Base-by-base conservation (phyloP, 257 asterid genomes). In the Ajuga chamaepitys region DNA sequence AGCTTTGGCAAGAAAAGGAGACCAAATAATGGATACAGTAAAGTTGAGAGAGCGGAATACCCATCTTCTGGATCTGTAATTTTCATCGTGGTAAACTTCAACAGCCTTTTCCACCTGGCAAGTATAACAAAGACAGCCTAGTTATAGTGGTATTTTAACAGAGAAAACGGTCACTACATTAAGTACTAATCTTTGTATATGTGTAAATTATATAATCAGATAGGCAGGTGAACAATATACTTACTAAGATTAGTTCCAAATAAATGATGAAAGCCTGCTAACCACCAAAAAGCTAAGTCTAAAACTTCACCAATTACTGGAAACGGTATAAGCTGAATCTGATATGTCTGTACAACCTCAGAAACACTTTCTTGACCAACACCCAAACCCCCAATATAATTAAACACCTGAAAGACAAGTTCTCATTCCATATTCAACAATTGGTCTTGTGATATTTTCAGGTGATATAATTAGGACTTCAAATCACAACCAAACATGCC, bases 1-100 rank as follows among this genome's bases (percentile, higher is more conserved):
- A 7, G 96, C 95, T 51, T 83, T 13, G 3, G 96, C 86, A 17
- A 91, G 84, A 57, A 88, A 81, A 21, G 98, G 98, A 26, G 96
- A 80, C 98, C 98, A 91, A 37, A 91, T 41, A 48, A 71, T 82
- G 2, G 94, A 88, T 13, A 91, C 24, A 0, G 88, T 86, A 34
- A 88, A 77, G 71, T 86, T 91, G 89, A 75, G 62, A 6, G 58
- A 68, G 0, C 91, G 95, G 76, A 91, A 86, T 60, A 78, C 16
- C 98, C 98, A 91, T 75, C 78, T 81, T 61, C 82, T 78, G 58
- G 81, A 76, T 75, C 66, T 83, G 88, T 74, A 82, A 12, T 28
- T 66, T 70, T 80, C 78, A 2, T 86, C 95, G 45, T 84, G 98
- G 78, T 91, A 88, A 34, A 91, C 88, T 77, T 80, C 78, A 40